Evolutionary conservation across 345 rosid species (phyloP).

Genomic region (Boechera stricta): DNA sequence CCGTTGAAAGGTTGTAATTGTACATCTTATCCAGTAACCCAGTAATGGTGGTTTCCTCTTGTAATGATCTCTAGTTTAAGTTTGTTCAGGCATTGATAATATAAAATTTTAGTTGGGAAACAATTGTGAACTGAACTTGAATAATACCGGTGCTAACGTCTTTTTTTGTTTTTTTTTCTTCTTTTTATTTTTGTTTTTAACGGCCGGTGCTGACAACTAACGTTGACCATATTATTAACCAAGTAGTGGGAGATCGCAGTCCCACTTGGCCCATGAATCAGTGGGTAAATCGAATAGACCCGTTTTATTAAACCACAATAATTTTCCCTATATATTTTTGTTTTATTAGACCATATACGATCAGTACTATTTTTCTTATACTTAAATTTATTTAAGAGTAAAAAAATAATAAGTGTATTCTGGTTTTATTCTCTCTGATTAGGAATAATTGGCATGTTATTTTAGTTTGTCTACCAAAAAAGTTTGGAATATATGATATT

Average conservation of each 20-base stretch:
- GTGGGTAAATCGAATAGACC: conserved; percentile 16
- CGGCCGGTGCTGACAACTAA: conserved; percentile 9
- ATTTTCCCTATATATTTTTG: neutral
- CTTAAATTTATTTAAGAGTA: neutral
- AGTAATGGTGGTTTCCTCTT: conserved; percentile 5
- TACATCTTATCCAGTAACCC: conserved; percentile 10
- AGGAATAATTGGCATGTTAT: conserved; percentile 11
- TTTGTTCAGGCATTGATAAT: neutral
- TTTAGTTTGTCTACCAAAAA: conserved; percentile 20
- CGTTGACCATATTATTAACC: conserved; percentile 14
- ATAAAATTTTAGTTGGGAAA: neutral
- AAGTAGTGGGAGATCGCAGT: conserved; percentile 34
- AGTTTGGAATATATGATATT: conserved; percentile 30
- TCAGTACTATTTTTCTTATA: neutral
- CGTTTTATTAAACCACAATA: neutral
- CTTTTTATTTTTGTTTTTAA: neutral
- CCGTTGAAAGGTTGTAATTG: neutral
- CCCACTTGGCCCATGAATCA: conserved; percentile 13
- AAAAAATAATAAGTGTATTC: neutral
- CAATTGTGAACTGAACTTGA: conserved; percentile 6
- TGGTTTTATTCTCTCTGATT: conserved; percentile 11
- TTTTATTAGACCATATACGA: neutral
- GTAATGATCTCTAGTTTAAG: conserved; percentile 2
- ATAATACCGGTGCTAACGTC: neutral
- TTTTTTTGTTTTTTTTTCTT: too few relatives aligned